phyloP scores from a whole-genome alignment of 75 land plant genomes.

The Pinus taeda region DNA sequence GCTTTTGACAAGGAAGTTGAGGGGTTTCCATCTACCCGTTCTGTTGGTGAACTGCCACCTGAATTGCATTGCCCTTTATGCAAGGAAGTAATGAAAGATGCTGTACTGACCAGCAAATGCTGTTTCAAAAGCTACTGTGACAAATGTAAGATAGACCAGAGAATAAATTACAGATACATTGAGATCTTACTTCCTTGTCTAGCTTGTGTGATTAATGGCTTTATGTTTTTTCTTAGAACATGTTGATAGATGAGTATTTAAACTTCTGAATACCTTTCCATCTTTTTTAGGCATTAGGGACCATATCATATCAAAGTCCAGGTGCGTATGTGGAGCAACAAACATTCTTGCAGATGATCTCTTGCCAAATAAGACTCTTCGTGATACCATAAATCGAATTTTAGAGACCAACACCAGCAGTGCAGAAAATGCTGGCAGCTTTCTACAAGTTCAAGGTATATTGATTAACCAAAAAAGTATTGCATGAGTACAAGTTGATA shows the following conservation, averaged over 20 bases:
- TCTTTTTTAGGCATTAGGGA: conserved; percentile 68
- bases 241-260: neutral
- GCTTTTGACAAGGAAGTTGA: conserved; percentile 93
- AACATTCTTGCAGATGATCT: conserved; percentile 85
- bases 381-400: conserved; percentile 69
- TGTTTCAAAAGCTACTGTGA: conserved; percentile 88
- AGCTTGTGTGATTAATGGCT: neutral
- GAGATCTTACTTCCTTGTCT: neutral
- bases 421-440: conserved; percentile 80
- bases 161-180: neutral
- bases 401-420: conserved; percentile 79
- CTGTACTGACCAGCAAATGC: conserved; percentile 86
- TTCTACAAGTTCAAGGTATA: conserved; percentile 65
- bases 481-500: neutral
- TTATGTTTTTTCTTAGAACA: neutral
- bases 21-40: conserved; percentile 53
- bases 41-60: conserved; percentile 69
- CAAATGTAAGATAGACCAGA: conserved; percentile 42
- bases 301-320: conserved; percentile 62
- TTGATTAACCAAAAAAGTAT: neutral
- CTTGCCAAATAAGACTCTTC: conserved; percentile 74
- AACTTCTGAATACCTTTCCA: neutral
- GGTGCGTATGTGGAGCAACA: conserved; percentile 83
- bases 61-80: conserved; percentile 86
- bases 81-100: conserved; percentile 87